Percentiles rank a stretch among this genome's conserved stretches.
These are phyloP conservation scores for Aquilaria sinensis DNA, from an alignment of 345 rosid species.

Conservation along the genomic window DNA sequence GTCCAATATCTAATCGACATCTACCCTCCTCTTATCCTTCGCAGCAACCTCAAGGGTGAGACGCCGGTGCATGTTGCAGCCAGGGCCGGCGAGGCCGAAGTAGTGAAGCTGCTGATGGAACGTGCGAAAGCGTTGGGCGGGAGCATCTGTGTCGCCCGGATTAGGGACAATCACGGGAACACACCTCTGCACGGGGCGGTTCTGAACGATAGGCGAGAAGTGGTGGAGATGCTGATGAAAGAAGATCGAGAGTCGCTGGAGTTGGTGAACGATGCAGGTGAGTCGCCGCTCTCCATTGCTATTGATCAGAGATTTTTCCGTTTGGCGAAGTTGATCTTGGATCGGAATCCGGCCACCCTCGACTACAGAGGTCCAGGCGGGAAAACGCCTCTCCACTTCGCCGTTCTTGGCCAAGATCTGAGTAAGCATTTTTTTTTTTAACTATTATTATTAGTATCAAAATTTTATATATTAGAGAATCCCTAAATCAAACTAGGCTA, in stretches of 20 bases:
- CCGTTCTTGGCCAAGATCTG: constrained; percentile 6
- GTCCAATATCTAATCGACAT: neutral
- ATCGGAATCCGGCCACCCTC: constrained; percentile 1
- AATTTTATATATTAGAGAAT: too few relatives aligned
- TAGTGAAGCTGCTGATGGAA: too few relatives aligned
- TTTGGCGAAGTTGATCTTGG: neutral
- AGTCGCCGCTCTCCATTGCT: constrained; percentile 7
- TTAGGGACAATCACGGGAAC: constrained; percentile 8
- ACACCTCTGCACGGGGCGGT: constrained; percentile 9
- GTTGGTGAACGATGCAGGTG: constrained; percentile 6
- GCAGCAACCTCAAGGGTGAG: constrained; percentile 2
- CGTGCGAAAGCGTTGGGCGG: too few relatives aligned
- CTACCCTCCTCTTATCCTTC: neutral
- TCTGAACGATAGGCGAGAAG: neutral
- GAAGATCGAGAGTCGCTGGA: constrained; percentile 1
- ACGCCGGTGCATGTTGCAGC: neutral
- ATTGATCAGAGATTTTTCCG: constrained; percentile 5
- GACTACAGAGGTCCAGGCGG: constrained; percentile 5
- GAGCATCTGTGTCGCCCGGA: neutral
- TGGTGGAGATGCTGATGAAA: neutral
- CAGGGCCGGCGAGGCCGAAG: neutral
- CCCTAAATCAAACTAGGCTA: too few relatives aligned
- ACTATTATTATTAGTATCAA: too few relatives aligned
- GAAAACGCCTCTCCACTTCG: constrained; percentile 7
- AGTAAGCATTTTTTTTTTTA: constrained; percentile 2